Evolutionary conservation across 148 eudicot species (phyloP).

Genomic region (Silene latifolia): DNA sequence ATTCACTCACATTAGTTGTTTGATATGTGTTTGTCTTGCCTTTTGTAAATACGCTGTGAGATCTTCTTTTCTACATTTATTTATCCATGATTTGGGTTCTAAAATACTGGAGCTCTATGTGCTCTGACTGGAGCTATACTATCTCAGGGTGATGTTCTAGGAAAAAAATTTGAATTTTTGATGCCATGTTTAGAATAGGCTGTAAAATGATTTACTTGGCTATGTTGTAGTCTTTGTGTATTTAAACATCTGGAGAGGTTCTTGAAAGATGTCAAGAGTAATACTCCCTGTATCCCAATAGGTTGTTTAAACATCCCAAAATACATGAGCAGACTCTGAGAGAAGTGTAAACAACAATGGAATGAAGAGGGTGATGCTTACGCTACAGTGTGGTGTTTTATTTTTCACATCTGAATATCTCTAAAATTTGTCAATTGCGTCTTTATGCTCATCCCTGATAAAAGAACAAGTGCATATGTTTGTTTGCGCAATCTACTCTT

Average conservation of each 20-base stretch:
- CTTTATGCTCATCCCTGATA: not conserved
- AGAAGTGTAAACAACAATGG: not conserved
- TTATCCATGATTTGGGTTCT: not conserved
- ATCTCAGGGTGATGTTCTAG: not conserved
- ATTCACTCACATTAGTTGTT: not conserved
- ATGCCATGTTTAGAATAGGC: not conserved
- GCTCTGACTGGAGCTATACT: not conserved
- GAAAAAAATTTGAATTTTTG: not conserved
- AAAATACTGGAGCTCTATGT: not conserved
- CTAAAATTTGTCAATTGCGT: not conserved
- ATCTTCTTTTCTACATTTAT: not conserved
- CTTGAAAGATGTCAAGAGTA: not conserved
- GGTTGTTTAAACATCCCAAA: not conserved
- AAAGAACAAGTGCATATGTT: not conserved
- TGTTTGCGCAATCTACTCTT: not conserved
- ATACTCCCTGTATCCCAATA: not conserved
- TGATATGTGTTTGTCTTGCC: conserved; percentile 1
- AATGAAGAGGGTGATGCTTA: not conserved
- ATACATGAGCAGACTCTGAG: not conserved
- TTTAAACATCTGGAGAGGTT: not conserved
- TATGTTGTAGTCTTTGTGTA: not conserved
- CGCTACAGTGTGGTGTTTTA: not conserved
- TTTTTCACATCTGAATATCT: not conserved
- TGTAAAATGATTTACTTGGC: not conserved
- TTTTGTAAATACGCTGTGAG: not conserved